phyloP scores from a whole-genome alignment of 208 protist genomes.

The Crithidia acanthocephali region DNA sequence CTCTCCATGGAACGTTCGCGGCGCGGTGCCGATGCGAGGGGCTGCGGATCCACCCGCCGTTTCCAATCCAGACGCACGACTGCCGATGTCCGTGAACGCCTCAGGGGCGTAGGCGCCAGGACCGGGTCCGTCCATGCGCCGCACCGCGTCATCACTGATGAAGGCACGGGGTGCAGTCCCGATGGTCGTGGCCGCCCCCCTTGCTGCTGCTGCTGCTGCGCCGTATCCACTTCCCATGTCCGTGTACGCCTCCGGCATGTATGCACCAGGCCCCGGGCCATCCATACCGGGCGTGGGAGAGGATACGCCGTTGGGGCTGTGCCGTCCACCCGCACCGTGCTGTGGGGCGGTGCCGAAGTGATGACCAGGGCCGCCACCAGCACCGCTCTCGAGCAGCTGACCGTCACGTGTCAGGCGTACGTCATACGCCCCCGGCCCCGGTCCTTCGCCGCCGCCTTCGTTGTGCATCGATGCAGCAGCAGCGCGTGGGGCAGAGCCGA shows the following conservation, averaged over 20 bases:
- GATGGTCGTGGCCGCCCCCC: background rate
- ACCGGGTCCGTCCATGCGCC: conserved; percentile 10
- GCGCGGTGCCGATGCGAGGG: conserved; percentile 27
- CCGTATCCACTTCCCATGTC: background rate
- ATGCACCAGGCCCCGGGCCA: conserved; percentile 4
- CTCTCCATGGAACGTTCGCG: conserved; percentile 1
- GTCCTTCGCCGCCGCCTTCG: too few relatives aligned
- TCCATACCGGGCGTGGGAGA: background rate
- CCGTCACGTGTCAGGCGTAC: conserved; percentile 22
- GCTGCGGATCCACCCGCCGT: conserved; percentile 13
- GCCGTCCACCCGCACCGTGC: too few relatives aligned
- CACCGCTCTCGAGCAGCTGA: background rate
- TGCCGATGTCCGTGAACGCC: conserved; percentile 7
- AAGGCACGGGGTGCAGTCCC: conserved; percentile 6
- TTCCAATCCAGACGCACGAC: background rate
- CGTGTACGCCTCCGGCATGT: conserved; percentile 12
- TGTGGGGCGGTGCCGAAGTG: too few relatives aligned
- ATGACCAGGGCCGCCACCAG: background rate
- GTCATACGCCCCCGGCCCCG: conserved; percentile 55
- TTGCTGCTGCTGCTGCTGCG: too few relatives aligned
- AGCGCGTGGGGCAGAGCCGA: conserved; percentile 18
- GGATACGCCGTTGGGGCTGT: background rate
- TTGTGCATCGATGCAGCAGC: background rate
- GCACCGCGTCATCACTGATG: background rate
- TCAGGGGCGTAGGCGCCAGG: conserved; percentile 18